A percentile compares a stretch with the other conserved stretches of the same genome.
Evolutionary conservation across 2,329 filamentous ascomycete species (phyloP).

Genomic region (Cercospora janseana): DNA sequence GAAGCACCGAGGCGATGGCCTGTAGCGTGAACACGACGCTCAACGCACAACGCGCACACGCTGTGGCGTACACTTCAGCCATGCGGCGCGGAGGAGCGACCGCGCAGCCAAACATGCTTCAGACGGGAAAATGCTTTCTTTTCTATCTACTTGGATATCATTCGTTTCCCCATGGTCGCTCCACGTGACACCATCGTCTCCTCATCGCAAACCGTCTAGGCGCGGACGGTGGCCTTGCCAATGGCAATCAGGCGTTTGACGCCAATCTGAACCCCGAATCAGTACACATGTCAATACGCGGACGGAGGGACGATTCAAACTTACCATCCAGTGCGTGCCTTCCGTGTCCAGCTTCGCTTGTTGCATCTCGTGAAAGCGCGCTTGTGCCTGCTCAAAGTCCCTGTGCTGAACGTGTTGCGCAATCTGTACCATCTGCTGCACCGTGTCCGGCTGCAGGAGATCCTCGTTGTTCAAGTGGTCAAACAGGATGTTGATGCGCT

Average conservation of each 20-base stretch:
- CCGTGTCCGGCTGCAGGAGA: constrained; percentile 75
- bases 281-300: not conserved
- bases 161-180: not conserved
- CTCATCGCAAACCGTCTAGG: no score
- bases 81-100: no score
- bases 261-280: constrained; percentile 32
- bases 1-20: no score
- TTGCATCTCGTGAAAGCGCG: constrained; percentile 48
- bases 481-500: constrained; percentile 85
- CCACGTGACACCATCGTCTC: not conserved
- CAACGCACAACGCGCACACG: no score
- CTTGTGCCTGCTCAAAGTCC: constrained; percentile 47
- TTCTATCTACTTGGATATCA: not conserved
- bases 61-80: no score
- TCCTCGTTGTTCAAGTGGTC: constrained; percentile 97
- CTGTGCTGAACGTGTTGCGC: constrained; percentile 41
- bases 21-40: no score
- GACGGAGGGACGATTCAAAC: constrained; percentile 26
- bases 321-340: constrained; percentile 53
- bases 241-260: constrained; percentile 43
- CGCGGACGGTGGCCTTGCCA: constrained; percentile 36
- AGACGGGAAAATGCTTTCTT: no score
- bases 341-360: constrained; percentile 48
- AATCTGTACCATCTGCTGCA: constrained; percentile 63
- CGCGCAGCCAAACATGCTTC: no score